Evolutionary conservation across 2,329 filamentous ascomycete species (phyloP), one percentile per base, ranked within the genome.

Genomic region (Rutstroemia sp.): DNA sequence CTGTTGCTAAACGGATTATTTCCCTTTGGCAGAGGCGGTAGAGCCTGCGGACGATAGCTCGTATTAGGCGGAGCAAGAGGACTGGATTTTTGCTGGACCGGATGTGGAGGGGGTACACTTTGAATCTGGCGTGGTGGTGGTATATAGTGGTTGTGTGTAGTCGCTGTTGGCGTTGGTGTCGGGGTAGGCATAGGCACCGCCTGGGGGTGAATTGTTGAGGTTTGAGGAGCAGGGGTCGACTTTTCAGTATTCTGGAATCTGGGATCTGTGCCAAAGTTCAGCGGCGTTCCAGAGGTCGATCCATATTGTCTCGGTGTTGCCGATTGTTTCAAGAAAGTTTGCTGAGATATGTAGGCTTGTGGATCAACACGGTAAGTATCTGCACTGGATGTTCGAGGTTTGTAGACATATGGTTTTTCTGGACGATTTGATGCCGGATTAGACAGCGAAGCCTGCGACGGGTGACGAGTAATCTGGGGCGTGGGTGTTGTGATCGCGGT

Each of bases 361-460:
- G 61, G 61, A 60, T 70, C 68, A 58, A 68, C 47, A 37, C 64
- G 61, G 55, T 69, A 68, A 37, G 61, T 46, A 30, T 65, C 65
- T 25, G 50, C 47, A 52, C 41, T 52, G 50, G 25, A 56, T 49
- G 51, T 58, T 49, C 66, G 66, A 59, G 78, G 77, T 61, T 82
- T 81, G 66, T 81, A 81, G 37, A 74, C 71, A 59, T 81, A 81
- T 5, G 79, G 78, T 65, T 75, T 81, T 34, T 75, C 74, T 6
- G 70, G 58, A 50, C 70, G 72, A 7, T 57, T 14, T 12, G 16
- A 61, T 63, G 63, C 53, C 62, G 67, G 54, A 39, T 12, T 46
- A 19, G 49, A 10, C 57, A 68, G 19, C 12, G 21, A 16, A 7
- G 46, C 9, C 4, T 18, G 41, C 16, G 19, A n/a, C 4, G 21